Conservation (phyloP, 2,329 filamentous ascomycete species). For the Ceratocystis colombiana region DNA sequence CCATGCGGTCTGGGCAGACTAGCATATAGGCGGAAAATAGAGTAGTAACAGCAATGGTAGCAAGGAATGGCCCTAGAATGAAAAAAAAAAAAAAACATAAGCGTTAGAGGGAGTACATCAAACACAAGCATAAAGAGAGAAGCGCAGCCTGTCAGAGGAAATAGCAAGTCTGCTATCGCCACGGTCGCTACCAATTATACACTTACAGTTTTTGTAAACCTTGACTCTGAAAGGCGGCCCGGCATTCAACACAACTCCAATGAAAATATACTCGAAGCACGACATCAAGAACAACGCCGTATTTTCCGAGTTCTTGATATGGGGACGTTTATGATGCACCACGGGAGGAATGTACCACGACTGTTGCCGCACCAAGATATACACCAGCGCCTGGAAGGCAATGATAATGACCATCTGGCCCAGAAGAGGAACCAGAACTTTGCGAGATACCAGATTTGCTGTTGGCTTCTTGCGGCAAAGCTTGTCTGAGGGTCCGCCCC, state of each 20-base stretch:
- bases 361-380: slow-evolving; percentile 64
- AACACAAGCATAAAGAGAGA: no score
- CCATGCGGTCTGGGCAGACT: slow-evolving; percentile 57
- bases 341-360: slow-evolving; percentile 73
- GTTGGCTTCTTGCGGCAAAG: slow-evolving; percentile 80
- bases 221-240: slow-evolving; percentile 79
- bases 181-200: neutral
- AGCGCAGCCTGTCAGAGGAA: no score
- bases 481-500: slow-evolving; percentile 72
- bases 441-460: slow-evolving; percentile 81
- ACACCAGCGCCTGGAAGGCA: slow-evolving; percentile 62
- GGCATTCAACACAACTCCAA: slow-evolving; percentile 81
- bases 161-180: neutral
- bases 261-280: slow-evolving; percentile 90
- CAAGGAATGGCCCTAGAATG: slow-evolving; percentile 64
- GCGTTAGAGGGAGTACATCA: slow-evolving; percentile 1
- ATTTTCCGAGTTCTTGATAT: slow-evolving; percentile 86
- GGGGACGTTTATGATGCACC: slow-evolving; percentile 66
- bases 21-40: slow-evolving; percentile 70
- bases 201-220: slow-evolving; percentile 67
- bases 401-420: slow-evolving; percentile 81
- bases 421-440: slow-evolving; percentile 78
- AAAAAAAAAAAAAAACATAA: slow-evolving; percentile 28
- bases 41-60: slow-evolving; percentile 60
- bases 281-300: slow-evolving; percentile 81